Conservation (phyloP, 1,284 basidiomycete genomes). For the Mycocalia duriaeana region DNA sequence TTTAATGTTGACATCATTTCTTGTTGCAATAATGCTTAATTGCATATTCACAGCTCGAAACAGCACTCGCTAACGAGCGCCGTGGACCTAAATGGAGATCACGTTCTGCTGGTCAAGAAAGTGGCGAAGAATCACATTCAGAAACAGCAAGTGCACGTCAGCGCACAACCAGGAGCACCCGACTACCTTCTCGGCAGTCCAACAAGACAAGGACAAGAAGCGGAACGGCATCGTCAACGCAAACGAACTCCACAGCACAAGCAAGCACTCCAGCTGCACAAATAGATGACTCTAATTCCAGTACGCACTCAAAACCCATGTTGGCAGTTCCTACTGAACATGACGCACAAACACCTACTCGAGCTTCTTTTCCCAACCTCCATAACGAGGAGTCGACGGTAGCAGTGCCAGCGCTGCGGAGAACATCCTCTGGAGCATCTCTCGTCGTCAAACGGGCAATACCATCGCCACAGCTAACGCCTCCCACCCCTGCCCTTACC, state of each 20-base stretch:
- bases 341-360: too few species aligned
- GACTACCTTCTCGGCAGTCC: constrained; percentile 21
- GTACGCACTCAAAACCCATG: too few species aligned
- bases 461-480: constrained; percentile 28
- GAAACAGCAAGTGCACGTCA: constrained; percentile 30
- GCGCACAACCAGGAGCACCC: constrained; percentile 30
- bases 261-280: too few species aligned
- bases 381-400: too few species aligned
- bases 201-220: constrained; percentile 36
- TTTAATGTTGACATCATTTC: constrained; percentile 5
- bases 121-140: constrained; percentile 44
- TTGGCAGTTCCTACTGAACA: too few species aligned
- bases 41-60: constrained; percentile 51
- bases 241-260: constrained; percentile 26
- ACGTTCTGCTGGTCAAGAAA: constrained; percentile 36
- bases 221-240: constrained; percentile 45
- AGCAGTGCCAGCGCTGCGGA: too few species aligned
- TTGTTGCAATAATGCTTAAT: constrained; percentile 2
- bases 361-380: too few species aligned
- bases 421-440: too few species aligned
- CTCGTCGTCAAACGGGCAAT: too few species aligned
- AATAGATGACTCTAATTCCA: too few species aligned
- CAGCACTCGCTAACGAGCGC: constrained; percentile 58
- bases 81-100: constrained; percentile 38
- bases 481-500: constrained; percentile 37